Conservation (phyloP, 306 rosid species). For the Hippophae gyantsensis region DNA sequence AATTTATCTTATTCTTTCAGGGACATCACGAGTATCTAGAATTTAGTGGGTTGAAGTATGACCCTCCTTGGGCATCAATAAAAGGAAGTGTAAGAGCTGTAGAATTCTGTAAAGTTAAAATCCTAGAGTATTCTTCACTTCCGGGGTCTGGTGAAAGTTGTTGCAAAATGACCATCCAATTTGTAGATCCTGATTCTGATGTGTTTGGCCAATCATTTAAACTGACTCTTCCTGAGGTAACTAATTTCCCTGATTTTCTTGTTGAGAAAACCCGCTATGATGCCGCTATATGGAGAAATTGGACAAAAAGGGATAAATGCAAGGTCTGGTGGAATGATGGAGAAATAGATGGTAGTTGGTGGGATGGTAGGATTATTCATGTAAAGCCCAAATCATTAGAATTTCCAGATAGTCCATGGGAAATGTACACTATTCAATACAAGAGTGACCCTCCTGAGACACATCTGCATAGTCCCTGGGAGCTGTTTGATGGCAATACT, state of each 20-base stretch:
- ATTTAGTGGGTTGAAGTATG: constrained; percentile 44
- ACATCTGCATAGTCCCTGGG: constrained; percentile 96
- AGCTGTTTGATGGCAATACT: constrained; percentile 66
- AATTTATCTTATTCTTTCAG: constrained; percentile 29
- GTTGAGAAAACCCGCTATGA: constrained; percentile 77
- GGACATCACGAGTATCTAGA: constrained; percentile 90
- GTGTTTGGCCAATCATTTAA: constrained; percentile 53
- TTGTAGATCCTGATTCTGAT: constrained; percentile 60
- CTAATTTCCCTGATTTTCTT: constrained; percentile 90
- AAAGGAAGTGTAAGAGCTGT: constrained; percentile 58
- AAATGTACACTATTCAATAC: constrained; percentile 64
- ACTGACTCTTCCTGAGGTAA: constrained; percentile 78
- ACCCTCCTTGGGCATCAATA: constrained; percentile 62
- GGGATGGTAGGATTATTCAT: constrained; percentile 69
- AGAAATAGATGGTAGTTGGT: constrained; percentile 78
- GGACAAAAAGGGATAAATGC: constrained; percentile 91
- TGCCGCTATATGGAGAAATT: constrained; percentile 68
- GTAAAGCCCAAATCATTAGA: constrained; percentile 59
- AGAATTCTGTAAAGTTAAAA: constrained; percentile 66
- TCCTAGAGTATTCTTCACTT: constrained; percentile 62
- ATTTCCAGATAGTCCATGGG: constrained; percentile 96
- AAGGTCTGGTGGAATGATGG: constrained; percentile 88
- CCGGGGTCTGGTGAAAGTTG: constrained; percentile 98
- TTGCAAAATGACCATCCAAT: constrained; percentile 82
- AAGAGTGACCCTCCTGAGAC: constrained; percentile 55